phyloP scores from a whole-genome alignment of 208 protist species.

The Acanthamoeba triangularis region DNA sequence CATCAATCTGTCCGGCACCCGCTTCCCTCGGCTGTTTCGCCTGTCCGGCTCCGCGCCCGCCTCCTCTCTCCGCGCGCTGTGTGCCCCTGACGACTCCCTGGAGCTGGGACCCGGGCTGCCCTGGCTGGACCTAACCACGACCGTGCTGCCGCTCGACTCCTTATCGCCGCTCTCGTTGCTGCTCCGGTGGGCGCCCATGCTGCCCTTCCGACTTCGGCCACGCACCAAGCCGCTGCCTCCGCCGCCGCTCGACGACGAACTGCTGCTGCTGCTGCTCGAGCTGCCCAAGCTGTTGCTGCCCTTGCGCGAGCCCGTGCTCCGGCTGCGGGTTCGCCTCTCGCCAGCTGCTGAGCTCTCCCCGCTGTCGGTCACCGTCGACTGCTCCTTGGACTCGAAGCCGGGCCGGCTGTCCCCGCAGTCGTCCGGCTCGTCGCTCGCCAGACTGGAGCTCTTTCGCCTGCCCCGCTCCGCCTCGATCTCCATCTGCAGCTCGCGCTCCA shows the following conservation, averaged over 20 bases:
- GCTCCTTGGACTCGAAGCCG: background rate
- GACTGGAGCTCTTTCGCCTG: background rate
- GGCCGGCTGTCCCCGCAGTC: background rate
- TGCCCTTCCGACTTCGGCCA: background rate
- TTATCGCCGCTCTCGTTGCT: slow-evolving; percentile 3
- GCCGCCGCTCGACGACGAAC: slow-evolving; percentile 38
- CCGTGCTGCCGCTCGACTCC: slow-evolving; percentile 1
- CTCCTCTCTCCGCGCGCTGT: background rate
- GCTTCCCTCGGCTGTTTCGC: background rate
- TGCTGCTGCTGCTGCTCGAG: slow-evolving; percentile 57
- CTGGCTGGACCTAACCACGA: background rate
- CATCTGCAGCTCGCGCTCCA: slow-evolving; percentile 60
- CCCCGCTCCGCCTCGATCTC: slow-evolving; percentile 35
- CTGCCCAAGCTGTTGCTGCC: slow-evolving; percentile 54
- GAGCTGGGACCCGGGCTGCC: background rate
- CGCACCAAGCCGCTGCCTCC: too few relatives aligned
- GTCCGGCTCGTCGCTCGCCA: background rate
- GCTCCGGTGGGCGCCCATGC: background rate
- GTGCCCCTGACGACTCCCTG: background rate
- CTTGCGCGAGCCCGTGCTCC: background rate
- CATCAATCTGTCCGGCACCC: background rate
- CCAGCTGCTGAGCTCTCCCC: background rate
- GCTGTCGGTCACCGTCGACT: background rate
- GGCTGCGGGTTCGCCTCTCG: background rate
- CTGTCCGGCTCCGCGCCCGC: background rate